Evolutionary conservation across 2,329 filamentous ascomycete genomes (phyloP), one percentile per base, ranked within the genome.

Genomic region (Hypoxylon sp.): DNA sequence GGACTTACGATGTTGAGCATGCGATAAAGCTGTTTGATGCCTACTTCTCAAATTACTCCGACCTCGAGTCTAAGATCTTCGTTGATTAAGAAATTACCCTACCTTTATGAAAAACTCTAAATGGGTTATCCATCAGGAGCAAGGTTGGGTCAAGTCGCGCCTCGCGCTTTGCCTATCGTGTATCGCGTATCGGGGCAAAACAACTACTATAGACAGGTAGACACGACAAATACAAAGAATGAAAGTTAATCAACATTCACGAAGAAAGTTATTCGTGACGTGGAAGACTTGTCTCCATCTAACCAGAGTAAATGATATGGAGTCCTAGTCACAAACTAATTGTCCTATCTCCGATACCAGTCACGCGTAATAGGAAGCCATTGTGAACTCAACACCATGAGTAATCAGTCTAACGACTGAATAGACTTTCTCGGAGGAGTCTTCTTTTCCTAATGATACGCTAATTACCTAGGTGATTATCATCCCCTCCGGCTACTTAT

Each of bases 31-130:
- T 99, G 59, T 98, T 99, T 80, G 90, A 92, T 71, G 89, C 91
- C 73, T 99, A 98, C 82, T 94, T 97, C 79, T 86, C 91, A 73
- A 87, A 92, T 77, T 99, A 94, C 78, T 92, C 92, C n/a, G 87
- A 89, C 71, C 79, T 98, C 74, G 93, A 97, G 83, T 85, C 88
- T 72, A 95, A 89, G 80, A 95, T 98, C 66, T 80, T 97, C 64
- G 88, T 98, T 39, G 94, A 98, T 80, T 97, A 83, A 67, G 51
- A 22, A 9, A 29, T 6, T 35, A n/a, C 10, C 31, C 14, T 22
- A 9, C 29, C 17, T 14, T 17, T 35, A 19, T 13, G 2, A 48
- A 11, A 13, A 17, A 50, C 3, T 19, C 14, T 33, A 10, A 10
- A 9, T 39, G 17, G n/a, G n/a, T n/a, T 22, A 22, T 46, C 39